Conservation (phyloP, 768 basidiomycete species). For the Polyporus arcularius region DNA sequence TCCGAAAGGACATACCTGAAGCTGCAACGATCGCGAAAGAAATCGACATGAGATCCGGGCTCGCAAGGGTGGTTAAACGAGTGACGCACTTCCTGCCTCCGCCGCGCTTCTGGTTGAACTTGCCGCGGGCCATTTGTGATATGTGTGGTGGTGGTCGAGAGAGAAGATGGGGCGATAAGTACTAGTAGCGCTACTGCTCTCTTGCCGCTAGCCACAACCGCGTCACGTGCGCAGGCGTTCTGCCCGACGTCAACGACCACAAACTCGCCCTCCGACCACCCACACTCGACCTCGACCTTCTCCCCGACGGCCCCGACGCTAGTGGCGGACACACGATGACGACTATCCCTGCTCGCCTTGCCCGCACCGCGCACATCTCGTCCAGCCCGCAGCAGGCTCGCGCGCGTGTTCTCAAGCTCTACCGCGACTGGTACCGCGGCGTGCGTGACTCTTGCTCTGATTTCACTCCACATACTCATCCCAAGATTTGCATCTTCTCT, state of each 20-base stretch:
- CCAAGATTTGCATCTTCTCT: neutral
- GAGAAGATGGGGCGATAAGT: neutral
- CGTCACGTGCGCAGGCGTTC: conserved; percentile 12
- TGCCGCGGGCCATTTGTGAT: conserved; percentile 48
- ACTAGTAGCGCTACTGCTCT: too few species aligned
- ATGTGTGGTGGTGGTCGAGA: neutral
- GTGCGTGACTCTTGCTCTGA: conserved; percentile 49
- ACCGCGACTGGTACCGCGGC: conserved; percentile 91
- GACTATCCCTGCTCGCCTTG: conserved; percentile 90
- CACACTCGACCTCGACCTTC: neutral
- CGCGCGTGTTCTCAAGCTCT: conserved; percentile 70
- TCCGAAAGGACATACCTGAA: conserved; percentile 59
- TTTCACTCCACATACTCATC: neutral
- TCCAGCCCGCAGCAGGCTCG: conserved; percentile 59
- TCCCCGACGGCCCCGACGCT: neutral
- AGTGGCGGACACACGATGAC: conserved; percentile 45
- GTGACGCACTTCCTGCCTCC: conserved; percentile 63
- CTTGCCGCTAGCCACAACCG: too few species aligned
- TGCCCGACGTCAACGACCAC: neutral
- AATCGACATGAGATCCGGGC: conserved; percentile 13
- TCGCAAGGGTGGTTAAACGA: neutral
- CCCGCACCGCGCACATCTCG: conserved; percentile 67
- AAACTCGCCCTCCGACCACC: neutral
- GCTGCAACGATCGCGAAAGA: conserved; percentile 19
- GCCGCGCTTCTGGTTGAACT: conserved; percentile 85